Conservation (phyloP, 2,329 filamentous ascomycete species). For the Scedosporium dehoogii region DNA sequence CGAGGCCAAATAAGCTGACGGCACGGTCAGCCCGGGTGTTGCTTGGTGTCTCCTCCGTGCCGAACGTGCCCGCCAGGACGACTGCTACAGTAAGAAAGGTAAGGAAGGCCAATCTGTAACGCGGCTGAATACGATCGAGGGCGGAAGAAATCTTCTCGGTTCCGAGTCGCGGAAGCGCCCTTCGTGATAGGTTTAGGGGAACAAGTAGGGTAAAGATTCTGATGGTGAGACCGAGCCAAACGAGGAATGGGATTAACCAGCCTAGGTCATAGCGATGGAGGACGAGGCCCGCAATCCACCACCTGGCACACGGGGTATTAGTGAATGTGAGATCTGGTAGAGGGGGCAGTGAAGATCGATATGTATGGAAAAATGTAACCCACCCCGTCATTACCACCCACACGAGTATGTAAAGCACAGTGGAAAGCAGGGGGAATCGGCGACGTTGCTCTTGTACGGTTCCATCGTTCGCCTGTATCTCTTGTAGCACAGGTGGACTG, state of each 20-base stretch:
- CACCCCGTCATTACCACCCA: neutral
- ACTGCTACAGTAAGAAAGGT: neutral
- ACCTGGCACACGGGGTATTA: neutral
- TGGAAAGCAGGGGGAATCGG: neutral
- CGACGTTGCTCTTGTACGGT: neutral
- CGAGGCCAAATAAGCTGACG: neutral
- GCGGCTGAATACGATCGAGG: neutral
- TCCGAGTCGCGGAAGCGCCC: no score
- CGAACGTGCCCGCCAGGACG: neutral
- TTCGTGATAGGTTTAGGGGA: neutral
- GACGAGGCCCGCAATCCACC: neutral
- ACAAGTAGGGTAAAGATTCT: conserved; percentile 33
- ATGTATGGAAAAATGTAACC: neutral
- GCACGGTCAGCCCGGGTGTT: neutral
- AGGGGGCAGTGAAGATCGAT: neutral
- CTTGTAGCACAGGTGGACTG: no score
- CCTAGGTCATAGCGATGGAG: conserved; percentile 18
- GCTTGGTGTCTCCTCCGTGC: neutral
- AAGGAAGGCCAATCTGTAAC: neutral
- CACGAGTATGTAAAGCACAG: neutral
- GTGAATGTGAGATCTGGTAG: neutral
- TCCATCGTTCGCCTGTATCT: no score
- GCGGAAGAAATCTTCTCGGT: no score
- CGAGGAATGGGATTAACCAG: conserved; percentile 57
- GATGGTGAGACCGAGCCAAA: conserved; percentile 54